Evolutionary conservation across 1,284 basidiomycete genomes (phyloP).

Genomic region (Inonotus hispidus): DNA sequence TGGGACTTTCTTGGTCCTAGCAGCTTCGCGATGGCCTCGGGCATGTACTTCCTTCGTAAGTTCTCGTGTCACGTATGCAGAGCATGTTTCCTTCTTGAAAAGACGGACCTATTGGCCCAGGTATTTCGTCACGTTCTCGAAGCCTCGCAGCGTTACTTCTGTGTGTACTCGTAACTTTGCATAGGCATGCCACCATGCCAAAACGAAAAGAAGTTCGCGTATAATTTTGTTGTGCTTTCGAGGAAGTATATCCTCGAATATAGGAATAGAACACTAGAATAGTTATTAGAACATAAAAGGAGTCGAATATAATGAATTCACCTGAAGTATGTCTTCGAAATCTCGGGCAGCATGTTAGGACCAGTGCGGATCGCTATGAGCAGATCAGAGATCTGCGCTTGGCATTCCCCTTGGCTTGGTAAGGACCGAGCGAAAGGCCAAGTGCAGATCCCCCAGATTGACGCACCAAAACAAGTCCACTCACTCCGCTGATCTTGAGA

Average conservation of each 20-base stretch:
- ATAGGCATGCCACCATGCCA: conserved; percentile 29
- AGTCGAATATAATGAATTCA: conserved; percentile 7
- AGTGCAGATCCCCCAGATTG: no score
- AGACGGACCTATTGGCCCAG: conserved; percentile 23
- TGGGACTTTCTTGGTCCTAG: neutral
- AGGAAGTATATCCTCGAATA: conserved; percentile 31
- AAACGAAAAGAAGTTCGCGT: conserved; percentile 24
- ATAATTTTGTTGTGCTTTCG: conserved; percentile 23
- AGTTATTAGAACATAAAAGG: neutral
- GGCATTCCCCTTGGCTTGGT: no score
- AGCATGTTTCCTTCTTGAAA: conserved; percentile 22
- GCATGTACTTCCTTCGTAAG: neutral
- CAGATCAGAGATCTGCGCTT: no score
- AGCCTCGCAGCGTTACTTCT: conserved; percentile 13
- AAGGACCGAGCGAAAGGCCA: no score
- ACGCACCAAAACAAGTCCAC: no score
- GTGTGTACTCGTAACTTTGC: conserved; percentile 33
- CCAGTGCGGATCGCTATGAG: no score
- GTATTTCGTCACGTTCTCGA: conserved; percentile 22
- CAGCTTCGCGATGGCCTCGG: neutral
- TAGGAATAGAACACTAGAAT: conserved; percentile 32
- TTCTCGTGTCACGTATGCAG: conserved; percentile 23
- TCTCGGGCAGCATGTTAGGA: conserved; percentile 30
- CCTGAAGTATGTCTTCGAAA: conserved; percentile 33
- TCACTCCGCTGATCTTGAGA: no score